Conservation (phyloP, 2,329 filamentous ascomycete species). For the Ophiostoma himal-ulmi region DNA sequence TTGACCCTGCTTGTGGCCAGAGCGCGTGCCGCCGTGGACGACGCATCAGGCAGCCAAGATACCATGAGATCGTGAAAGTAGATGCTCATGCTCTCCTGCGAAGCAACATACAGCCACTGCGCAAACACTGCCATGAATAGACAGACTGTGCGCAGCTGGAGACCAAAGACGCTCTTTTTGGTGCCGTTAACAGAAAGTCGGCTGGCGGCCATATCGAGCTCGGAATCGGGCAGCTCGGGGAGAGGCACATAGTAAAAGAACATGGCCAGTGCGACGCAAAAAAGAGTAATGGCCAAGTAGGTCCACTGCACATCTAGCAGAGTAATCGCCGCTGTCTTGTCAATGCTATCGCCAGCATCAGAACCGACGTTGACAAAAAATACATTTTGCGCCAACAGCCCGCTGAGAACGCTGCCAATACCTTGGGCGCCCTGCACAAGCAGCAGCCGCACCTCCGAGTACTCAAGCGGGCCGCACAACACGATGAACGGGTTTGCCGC, state of each 20-base stretch:
- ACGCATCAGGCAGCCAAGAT: conserved; percentile 34
- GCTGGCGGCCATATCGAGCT: conserved; percentile 46
- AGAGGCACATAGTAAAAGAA: conserved; percentile 65
- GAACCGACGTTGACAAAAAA: conserved; percentile 61
- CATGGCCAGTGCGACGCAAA: conserved; percentile 64
- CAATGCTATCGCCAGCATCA: conserved; percentile 30
- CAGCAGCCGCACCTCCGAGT: conserved; percentile 68
- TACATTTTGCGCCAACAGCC: conserved; percentile 64
- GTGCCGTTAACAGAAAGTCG: conserved; percentile 46
- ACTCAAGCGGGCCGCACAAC: conserved; percentile 67
- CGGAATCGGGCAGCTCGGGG: conserved; percentile 53
- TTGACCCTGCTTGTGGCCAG: not conserved
- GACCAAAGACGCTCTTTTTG: conserved; percentile 40
- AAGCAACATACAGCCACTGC: conserved; percentile 74
- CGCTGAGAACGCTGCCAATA: conserved; percentile 66
- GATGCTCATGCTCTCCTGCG: conserved; percentile 61
- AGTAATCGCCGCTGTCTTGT: conserved; percentile 37
- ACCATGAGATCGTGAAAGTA: conserved; percentile 52
- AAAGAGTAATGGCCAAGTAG: conserved; percentile 72
- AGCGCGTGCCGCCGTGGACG: not conserved
- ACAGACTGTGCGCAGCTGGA: conserved; percentile 50
- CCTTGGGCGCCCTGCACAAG: conserved; percentile 71
- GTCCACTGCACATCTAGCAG: conserved; percentile 78
- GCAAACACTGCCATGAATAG: conserved; percentile 67
- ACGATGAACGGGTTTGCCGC: conserved; percentile 69